phyloP scores from a whole-genome alignment of 495 filamentous ascomycete genomes.

The Halenospora varia region DNA sequence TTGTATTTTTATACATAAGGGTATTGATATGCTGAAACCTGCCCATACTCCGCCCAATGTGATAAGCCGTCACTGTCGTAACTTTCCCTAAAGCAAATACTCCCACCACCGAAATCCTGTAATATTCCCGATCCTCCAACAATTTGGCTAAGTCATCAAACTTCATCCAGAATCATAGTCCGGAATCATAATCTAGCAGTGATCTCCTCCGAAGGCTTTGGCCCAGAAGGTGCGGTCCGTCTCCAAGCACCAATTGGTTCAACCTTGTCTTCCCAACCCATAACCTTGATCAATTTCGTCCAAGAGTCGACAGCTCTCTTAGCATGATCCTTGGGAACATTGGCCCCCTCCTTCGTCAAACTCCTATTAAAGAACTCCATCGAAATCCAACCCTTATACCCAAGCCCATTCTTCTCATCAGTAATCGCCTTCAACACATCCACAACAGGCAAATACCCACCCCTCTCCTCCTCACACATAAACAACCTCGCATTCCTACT shows the following conservation, averaged over 20 bases:
- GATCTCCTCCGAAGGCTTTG: neutral
- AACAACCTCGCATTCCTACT: constrained; percentile 74
- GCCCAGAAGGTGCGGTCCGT: neutral
- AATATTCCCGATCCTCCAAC: neutral
- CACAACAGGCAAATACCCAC: constrained; percentile 68
- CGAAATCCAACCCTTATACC: constrained; percentile 74
- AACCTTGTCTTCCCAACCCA: constrained; percentile 33
- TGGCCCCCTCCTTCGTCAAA: constrained; percentile 46
- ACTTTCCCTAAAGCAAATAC: too few species aligned
- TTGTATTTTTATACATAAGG: too few species aligned
- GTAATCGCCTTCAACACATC: constrained; percentile 61
- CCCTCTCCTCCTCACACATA: constrained; percentile 64
- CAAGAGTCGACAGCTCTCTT: constrained; percentile 58
- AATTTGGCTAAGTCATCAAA: neutral
- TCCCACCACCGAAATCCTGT: neutral
- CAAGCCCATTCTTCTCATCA: constrained; percentile 41
- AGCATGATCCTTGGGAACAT: constrained; percentile 60
- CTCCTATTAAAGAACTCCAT: constrained; percentile 73
- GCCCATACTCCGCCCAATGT: too few species aligned
- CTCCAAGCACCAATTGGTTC: neutral
- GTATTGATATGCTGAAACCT: neutral
- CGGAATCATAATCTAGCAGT: neutral
- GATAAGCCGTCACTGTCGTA: too few species aligned
- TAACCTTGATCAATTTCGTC: constrained; percentile 51
- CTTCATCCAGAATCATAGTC: neutral